These are phyloP conservation scores for Lactarius akahatsu DNA, from an alignment of 768 basidiomycete species.

Conservation along the genomic window DNA sequence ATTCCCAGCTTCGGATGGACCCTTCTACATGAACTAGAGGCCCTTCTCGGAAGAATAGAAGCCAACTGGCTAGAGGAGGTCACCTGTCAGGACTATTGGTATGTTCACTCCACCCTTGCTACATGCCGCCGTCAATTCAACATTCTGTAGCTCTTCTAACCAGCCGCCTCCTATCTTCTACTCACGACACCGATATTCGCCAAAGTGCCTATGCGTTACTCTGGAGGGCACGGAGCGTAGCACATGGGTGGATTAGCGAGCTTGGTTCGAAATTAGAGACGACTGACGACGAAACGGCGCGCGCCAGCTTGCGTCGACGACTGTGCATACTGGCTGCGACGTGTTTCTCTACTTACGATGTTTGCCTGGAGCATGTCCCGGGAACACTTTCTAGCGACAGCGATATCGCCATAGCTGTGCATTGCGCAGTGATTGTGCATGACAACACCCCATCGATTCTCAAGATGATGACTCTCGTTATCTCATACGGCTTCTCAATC, in stretches of 20 bases:
- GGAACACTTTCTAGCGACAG: background rate
- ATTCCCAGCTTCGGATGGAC: constrained; percentile 37
- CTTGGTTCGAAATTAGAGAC: background rate
- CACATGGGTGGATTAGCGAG: constrained; percentile 10
- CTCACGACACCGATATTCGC: background rate
- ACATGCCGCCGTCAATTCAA: background rate
- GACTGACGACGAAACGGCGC: background rate
- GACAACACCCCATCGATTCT: constrained; percentile 6
- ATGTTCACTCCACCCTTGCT: background rate
- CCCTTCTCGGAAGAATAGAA: constrained; percentile 38
- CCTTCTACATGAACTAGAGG: constrained; percentile 40
- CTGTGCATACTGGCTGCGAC: constrained; percentile 14
- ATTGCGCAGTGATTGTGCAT: constrained; percentile 18
- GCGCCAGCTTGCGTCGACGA: background rate
- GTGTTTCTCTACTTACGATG: constrained; percentile 11
- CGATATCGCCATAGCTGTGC: constrained; percentile 15
- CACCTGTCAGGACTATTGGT: constrained; percentile 16
- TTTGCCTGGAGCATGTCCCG: background rate
- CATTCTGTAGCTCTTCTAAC: constrained; percentile 3
- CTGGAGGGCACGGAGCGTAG: constrained; percentile 1
- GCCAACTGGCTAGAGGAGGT: constrained; percentile 41
- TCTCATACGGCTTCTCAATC: constrained; percentile 5
- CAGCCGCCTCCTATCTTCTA: constrained; percentile 14
- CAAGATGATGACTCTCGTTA: background rate
- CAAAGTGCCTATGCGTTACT: constrained; percentile 1